phyloP scores from a whole-genome alignment of 148 eudicot species.

The Salicornia ramosissima region DNA sequence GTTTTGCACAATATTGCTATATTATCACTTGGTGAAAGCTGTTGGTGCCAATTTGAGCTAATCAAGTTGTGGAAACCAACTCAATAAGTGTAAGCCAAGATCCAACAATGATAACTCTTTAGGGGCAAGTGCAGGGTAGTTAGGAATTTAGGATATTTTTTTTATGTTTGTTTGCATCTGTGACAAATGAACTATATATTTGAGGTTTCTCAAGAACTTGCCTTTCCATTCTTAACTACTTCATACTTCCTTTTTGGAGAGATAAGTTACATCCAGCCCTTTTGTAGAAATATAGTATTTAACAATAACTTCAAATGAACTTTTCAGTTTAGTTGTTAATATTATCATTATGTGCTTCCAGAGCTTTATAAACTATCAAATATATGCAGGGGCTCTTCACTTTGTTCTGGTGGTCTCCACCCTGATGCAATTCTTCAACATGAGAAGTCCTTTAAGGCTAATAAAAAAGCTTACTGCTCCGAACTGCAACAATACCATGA shows the following conservation, averaged over 20 bases:
- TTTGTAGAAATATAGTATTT: not conserved
- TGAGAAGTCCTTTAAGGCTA: slow-evolving; percentile 49
- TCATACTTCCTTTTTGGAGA: not conserved
- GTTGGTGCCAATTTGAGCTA: not conserved
- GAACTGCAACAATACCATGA: slow-evolving; percentile 71
- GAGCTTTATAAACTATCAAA: slow-evolving; percentile 1
- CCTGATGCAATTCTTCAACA: slow-evolving; percentile 62
- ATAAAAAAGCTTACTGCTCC: slow-evolving; percentile 61
- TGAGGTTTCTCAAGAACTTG: not conserved
- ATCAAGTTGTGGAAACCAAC: not conserved
- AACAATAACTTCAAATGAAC: not conserved
- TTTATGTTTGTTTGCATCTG: not conserved
- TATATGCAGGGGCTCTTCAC: slow-evolving; percentile 59
- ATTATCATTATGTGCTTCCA: slow-evolving; percentile 1
- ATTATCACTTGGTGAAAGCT: not conserved
- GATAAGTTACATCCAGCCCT: not conserved
- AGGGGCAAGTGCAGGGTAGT: not conserved
- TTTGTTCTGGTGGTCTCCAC: slow-evolving; percentile 74
- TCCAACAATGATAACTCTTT: not conserved
- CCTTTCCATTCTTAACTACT: not conserved
- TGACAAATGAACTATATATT: not conserved
- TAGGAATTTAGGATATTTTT: not conserved
- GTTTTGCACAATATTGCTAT: not conserved
- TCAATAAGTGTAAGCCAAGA: no score
- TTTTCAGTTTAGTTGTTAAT: not conserved